phyloP scores from a whole-genome alignment of 2,329 filamentous ascomycete genomes.

The Curvularia verruculosa region DNA sequence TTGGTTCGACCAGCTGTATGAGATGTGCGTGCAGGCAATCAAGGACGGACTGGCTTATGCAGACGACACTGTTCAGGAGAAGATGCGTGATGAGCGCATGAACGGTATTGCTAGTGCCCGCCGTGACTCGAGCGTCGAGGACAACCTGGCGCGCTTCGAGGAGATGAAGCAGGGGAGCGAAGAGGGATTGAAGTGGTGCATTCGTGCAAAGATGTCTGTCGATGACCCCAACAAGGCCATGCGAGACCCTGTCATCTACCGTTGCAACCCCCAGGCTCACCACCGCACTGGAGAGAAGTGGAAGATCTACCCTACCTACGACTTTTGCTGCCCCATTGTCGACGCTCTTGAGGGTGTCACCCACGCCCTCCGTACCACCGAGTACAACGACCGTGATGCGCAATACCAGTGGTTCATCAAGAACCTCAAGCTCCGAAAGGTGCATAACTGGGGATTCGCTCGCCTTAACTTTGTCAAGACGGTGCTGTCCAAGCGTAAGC shows the following conservation, averaged over 20 bases:
- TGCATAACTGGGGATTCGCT: conserved; percentile 85
- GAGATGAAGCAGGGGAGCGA: conserved; percentile 89
- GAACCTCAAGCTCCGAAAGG: conserved; percentile 73
- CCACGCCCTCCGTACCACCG: conserved; percentile 80
- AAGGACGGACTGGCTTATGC: conserved; percentile 88
- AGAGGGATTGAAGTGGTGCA: conserved; percentile 84
- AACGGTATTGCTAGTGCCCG: conserved; percentile 81
- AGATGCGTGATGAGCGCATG: conserved; percentile 84
- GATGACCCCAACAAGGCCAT: conserved; percentile 95
- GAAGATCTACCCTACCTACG: conserved; percentile 89
- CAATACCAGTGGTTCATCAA: conserved; percentile 88
- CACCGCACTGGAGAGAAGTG: conserved; percentile 79
- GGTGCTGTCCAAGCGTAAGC: conserved; percentile 83
- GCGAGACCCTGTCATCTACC: conserved; percentile 96
- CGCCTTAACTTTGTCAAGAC: conserved; percentile 85
- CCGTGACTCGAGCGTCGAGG: conserved; percentile 78
- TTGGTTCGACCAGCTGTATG: conserved; percentile 91
- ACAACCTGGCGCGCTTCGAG: conserved; percentile 84
- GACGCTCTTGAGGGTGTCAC: conserved; percentile 83
- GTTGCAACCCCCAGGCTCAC: conserved; percentile 77
- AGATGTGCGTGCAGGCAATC: conserved; percentile 83
- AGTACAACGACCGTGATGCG: conserved; percentile 85
- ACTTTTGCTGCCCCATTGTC: conserved; percentile 82
- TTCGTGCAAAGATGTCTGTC: conserved; percentile 90
- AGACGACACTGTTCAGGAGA: conserved; percentile 89